phyloP scores from a whole-genome alignment of 345 rosid species.

The Linum tenue region DNA sequence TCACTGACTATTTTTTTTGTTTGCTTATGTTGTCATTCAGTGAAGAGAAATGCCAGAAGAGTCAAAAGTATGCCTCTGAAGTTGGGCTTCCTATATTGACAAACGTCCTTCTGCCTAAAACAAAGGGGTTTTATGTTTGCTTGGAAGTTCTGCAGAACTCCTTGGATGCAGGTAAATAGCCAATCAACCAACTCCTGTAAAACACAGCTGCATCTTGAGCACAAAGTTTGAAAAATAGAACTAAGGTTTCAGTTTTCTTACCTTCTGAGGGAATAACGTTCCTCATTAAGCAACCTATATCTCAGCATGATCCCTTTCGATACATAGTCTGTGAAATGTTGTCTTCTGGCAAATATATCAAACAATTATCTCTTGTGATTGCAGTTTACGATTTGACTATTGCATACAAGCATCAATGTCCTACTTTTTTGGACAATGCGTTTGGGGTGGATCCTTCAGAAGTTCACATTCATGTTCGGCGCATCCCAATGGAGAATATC shows the following conservation, averaged over 20 bases:
- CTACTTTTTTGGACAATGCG: slow-evolving; percentile 69
- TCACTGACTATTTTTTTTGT: slow-evolving; percentile 3
- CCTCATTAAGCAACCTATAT: no score
- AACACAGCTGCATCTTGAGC: no score
- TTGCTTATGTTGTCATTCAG: slow-evolving; percentile 27
- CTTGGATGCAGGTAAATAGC: slow-evolving; percentile 58
- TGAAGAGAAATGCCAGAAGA: slow-evolving; percentile 52
- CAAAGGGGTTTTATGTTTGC: slow-evolving; percentile 62
- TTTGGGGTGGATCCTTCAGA: slow-evolving; percentile 75
- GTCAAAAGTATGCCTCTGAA: slow-evolving; percentile 61
- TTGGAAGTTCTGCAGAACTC: slow-evolving; percentile 48
- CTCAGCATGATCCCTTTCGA: no score
- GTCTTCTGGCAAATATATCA: no score
- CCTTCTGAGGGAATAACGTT: background rate
- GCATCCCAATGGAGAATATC: slow-evolving; percentile 36
- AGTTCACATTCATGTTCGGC: slow-evolving; percentile 67
- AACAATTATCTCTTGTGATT: background rate
- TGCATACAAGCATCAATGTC: slow-evolving; percentile 58
- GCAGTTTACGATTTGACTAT: slow-evolving; percentile 79
- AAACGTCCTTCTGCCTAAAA: slow-evolving; percentile 68
- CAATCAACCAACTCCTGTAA: no score
- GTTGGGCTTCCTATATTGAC: slow-evolving; percentile 59
- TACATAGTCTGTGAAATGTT: no score
- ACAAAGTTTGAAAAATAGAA: no score
- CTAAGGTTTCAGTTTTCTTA: background rate